phyloP scores from a whole-genome alignment of 192 early-diverging fungal species.

The Rhizophagus sp. region DNA sequence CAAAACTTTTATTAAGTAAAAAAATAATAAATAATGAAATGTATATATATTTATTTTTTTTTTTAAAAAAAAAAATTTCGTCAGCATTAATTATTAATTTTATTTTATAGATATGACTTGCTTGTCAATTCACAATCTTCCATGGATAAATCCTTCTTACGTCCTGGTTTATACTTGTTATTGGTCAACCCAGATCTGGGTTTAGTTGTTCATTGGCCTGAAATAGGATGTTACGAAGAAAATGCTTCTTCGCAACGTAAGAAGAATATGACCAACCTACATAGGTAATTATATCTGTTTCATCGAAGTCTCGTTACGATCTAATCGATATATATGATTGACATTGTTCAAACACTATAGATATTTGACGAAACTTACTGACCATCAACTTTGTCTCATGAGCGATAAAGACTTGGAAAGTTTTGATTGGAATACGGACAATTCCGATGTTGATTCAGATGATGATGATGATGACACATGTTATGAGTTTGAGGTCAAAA shows the following conservation, averaged over 20 bases:
- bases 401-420: slow-evolving; percentile 22
- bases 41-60: not conserved
- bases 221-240: slow-evolving; percentile 26
- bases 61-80: not conserved
- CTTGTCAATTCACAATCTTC: not conserved
- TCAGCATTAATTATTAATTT: not conserved
- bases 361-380: slow-evolving; percentile 27
- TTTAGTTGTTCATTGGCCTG: slow-evolving; percentile 30
- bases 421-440: slow-evolving; percentile 4
- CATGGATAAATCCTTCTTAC: not conserved
- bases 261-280: slow-evolving; percentile 35
- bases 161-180: slow-evolving; percentile 8
- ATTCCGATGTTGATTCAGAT: not conserved
- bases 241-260: slow-evolving; percentile 23
- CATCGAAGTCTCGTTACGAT: not conserved
- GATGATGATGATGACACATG: not conserved
- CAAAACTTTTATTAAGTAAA: not conserved
- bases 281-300: slow-evolving; percentile 18
- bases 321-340: not conserved
- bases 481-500: slow-evolving; percentile 24
- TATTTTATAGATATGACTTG: not conserved
- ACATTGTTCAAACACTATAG: not conserved
- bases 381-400: slow-evolving; percentile 27
- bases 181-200: slow-evolving; percentile 1
- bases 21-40: not conserved